phyloP scores from a whole-genome alignment of 75 land plant genomes.

The Chamaecyparis obtusa region DNA sequence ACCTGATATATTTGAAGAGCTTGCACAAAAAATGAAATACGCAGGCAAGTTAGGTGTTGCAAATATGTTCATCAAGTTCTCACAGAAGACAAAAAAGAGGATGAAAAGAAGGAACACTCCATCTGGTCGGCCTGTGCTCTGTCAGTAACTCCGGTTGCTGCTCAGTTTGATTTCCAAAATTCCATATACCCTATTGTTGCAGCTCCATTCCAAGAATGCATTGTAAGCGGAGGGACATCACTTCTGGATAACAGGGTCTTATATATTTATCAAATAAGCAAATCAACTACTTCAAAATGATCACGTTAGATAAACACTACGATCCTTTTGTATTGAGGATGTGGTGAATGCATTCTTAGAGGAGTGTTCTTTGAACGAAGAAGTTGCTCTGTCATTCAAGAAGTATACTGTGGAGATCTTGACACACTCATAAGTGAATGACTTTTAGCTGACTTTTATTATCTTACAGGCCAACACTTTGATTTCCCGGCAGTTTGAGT shows the following conservation, averaged over 20 bases:
- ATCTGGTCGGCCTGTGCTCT: neutral
- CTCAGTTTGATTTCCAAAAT: neutral
- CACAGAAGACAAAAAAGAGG: slow-evolving; percentile 46
- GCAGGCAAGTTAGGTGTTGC: slow-evolving; percentile 46
- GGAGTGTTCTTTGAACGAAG: neutral
- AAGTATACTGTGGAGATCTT: neutral
- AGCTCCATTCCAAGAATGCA: neutral
- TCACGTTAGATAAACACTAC: neutral
- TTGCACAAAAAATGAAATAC: slow-evolving; percentile 54
- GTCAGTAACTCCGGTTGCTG: neutral
- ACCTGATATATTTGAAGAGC: slow-evolving; percentile 42
- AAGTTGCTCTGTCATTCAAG: neutral
- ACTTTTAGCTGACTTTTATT: neutral
- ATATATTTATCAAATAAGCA: neutral
- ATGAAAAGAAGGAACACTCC: slow-evolving; percentile 17
- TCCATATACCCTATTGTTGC: neutral
- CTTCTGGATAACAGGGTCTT: neutral
- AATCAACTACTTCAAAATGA: neutral
- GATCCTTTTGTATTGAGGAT: neutral
- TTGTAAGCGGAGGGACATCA: neutral
- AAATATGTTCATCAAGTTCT: slow-evolving; percentile 34
- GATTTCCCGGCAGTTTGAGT: neutral
- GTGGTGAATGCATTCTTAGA: neutral
- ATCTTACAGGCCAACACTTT: neutral
- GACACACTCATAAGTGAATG: neutral